phyloP scores from a whole-genome alignment of 805 yeast genomes.

The Priceomyces haplophilus region DNA sequence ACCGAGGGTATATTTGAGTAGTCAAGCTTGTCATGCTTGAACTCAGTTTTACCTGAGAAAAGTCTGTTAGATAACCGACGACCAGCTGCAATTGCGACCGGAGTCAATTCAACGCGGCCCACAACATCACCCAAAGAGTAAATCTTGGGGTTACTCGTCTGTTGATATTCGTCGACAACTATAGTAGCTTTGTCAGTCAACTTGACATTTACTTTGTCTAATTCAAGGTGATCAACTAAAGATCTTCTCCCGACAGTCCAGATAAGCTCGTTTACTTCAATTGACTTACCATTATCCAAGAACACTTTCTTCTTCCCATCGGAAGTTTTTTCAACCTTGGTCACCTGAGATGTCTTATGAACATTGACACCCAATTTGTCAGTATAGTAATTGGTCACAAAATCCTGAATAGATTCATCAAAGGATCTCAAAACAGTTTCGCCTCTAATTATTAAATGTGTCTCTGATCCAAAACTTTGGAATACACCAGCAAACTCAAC shows the following conservation, averaged over 20 bases:
- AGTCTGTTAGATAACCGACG: slow-evolving; percentile 88
- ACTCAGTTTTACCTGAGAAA: slow-evolving; percentile 71
- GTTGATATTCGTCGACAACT: slow-evolving; percentile 83
- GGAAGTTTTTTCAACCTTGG: slow-evolving; percentile 30
- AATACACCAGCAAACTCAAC: slow-evolving; percentile 94
- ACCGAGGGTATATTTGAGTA: slow-evolving; percentile 87
- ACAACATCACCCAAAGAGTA: slow-evolving; percentile 93
- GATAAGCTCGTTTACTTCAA: slow-evolving; percentile 71
- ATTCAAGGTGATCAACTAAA: slow-evolving; percentile 59
- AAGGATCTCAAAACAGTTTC: slow-evolving; percentile 86
- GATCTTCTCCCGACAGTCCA: slow-evolving; percentile 96
- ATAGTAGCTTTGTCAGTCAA: slow-evolving; percentile 60
- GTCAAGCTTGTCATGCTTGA: slow-evolving; percentile 75
- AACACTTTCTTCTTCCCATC: slow-evolving; percentile 36
- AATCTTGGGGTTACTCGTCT: slow-evolving; percentile 66
- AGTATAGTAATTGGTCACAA: slow-evolving; percentile 76
- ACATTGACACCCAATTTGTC: slow-evolving; percentile 75
- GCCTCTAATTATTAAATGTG: slow-evolving; percentile 86
- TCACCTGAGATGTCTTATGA: slow-evolving; percentile 58
- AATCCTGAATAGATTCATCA: slow-evolving; percentile 74
- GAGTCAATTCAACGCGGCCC: slow-evolving; percentile 91
- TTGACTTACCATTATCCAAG: slow-evolving; percentile 34
- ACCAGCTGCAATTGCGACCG: slow-evolving; percentile 98
- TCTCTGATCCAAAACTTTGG: slow-evolving; percentile 80
- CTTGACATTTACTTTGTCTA: slow-evolving; percentile 73